Evolutionary conservation across 1,284 basidiomycete genomes (phyloP).

Genomic region (Malassezia vespertilionis): DNA sequence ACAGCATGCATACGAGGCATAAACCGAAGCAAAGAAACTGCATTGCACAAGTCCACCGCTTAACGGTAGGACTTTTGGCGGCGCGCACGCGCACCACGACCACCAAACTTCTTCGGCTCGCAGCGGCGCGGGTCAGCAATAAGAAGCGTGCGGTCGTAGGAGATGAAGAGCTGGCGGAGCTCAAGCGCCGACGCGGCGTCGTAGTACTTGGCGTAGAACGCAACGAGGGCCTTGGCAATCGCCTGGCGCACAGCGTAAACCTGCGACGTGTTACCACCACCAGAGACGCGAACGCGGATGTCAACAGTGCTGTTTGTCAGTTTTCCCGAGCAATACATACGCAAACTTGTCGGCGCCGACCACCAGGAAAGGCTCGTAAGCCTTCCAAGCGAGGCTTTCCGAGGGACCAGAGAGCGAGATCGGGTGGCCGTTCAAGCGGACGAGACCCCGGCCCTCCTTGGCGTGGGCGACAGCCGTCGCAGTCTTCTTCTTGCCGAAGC

Average conservation of each 20-base stretch:
- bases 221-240: constrained; percentile 93
- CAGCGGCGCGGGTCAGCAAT: constrained; percentile 96
- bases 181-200: constrained; percentile 78
- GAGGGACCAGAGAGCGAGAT: constrained; percentile 76
- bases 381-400: constrained; percentile 94
- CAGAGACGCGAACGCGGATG: constrained; percentile 95
- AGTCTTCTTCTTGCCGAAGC: constrained; percentile 50
- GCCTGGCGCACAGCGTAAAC: constrained; percentile 99
- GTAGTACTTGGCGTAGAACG: constrained; percentile 94
- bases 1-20: too few relatives aligned
- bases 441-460: constrained; percentile 83
- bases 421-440: constrained; percentile 93
- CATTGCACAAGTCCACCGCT: neutral
- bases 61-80: constrained; percentile 54
- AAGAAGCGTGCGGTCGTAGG: constrained; percentile 63
- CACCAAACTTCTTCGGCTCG: constrained; percentile 83
- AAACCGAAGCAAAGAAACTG: neutral
- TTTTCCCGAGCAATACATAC: constrained; percentile 24
- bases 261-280: constrained; percentile 98
- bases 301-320: constrained; percentile 54
- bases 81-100: constrained; percentile 47
- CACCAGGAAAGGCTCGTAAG: constrained; percentile 63
- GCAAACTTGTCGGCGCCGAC: constrained; percentile 47
- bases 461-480: constrained; percentile 42
- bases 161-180: constrained; percentile 44